Percentiles rank a stretch among this genome's conserved stretches.
These are phyloP conservation scores for Erythrophleum fordii DNA, from an alignment of 306 rosid species.

Conservation along the genomic window DNA sequence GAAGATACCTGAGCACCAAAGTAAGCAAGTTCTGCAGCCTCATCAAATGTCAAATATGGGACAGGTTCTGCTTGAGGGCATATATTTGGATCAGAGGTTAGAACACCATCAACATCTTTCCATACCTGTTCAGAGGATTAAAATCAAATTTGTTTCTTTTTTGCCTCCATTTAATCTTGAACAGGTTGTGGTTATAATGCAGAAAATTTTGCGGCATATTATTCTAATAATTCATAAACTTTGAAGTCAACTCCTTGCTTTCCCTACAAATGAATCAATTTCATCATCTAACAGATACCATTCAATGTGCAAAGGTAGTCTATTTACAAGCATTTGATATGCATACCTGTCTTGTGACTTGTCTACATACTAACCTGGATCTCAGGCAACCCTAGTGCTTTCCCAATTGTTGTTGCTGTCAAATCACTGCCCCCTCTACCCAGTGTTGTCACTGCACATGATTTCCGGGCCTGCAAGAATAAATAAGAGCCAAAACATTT, in stretches of 20 bases:
- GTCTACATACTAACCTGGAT: constrained; percentile 66
- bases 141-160: constrained; percentile 13
- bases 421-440: constrained; percentile 99
- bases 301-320: constrained; percentile 25
- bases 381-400: constrained; percentile 90
- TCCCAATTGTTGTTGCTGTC: constrained; percentile 95
- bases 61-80: constrained; percentile 77
- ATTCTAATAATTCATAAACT: constrained; percentile 18
- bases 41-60: constrained; percentile 91
- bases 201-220: constrained; percentile 17
- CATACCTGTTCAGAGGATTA: constrained; percentile 74
- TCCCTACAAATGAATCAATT: constrained; percentile 19
- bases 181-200: constrained; percentile 1
- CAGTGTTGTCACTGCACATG: constrained; percentile 92
- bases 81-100: constrained; percentile 92
- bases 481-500: background rate
- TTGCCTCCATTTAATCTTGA: constrained; percentile 1
- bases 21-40: constrained; percentile 98
- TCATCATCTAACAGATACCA: constrained; percentile 18
- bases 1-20: constrained; percentile 94
- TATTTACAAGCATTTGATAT: background rate
- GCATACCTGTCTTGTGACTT: constrained; percentile 7
- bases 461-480: constrained; percentile 79
- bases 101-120: constrained; percentile 99
- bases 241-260: constrained; percentile 29